Conservation (phyloP, 768 basidiomycete species). For the Mycena latifolia region DNA sequence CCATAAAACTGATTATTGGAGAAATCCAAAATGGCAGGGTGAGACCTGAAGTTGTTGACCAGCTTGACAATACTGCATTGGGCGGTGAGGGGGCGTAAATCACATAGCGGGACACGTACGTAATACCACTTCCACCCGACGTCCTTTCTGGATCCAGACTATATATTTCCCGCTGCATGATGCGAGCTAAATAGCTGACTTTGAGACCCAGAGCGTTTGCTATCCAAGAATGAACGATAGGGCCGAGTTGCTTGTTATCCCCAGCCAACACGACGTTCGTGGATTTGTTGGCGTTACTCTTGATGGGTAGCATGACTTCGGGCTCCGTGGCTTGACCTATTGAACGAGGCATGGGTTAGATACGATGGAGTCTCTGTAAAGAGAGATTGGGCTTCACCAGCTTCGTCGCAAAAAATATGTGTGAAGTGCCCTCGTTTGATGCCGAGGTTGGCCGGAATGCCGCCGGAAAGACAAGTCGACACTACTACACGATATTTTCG, state of each 20-base stretch:
- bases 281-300: slow-evolving; percentile 55
- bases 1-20: slow-evolving; percentile 71
- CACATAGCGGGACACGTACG: slow-evolving; percentile 41
- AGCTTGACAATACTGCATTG: slow-evolving; percentile 66
- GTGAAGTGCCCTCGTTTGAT: slow-evolving; percentile 66
- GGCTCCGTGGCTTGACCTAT: slow-evolving; percentile 67
- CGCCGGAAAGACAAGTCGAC: slow-evolving; percentile 68
- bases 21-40: slow-evolving; percentile 65
- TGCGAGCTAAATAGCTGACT: slow-evolving; percentile 63
- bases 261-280: slow-evolving; percentile 72
- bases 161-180: slow-evolving; percentile 58
- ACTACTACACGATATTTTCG: slow-evolving; percentile 65
- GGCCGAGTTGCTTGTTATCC: slow-evolving; percentile 74
- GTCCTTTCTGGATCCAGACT: slow-evolving; percentile 42
- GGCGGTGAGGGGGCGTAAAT: slow-evolving; percentile 8
- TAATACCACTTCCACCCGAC: slow-evolving; percentile 49
- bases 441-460: slow-evolving; percentile 61
- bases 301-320: slow-evolving; percentile 67
- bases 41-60: slow-evolving; percentile 70
- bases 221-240: slow-evolving; percentile 62
- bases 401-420: slow-evolving; percentile 76
- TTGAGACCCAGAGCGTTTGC: slow-evolving; percentile 63
- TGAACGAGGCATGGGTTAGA: no score
- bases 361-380: no score
- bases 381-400: slow-evolving; percentile 59